Evolutionary conservation across 2,329 filamentous ascomycete genomes (phyloP), one percentile per base, ranked within the genome.

Genomic region (Ceratocystis cubensis): DNA sequence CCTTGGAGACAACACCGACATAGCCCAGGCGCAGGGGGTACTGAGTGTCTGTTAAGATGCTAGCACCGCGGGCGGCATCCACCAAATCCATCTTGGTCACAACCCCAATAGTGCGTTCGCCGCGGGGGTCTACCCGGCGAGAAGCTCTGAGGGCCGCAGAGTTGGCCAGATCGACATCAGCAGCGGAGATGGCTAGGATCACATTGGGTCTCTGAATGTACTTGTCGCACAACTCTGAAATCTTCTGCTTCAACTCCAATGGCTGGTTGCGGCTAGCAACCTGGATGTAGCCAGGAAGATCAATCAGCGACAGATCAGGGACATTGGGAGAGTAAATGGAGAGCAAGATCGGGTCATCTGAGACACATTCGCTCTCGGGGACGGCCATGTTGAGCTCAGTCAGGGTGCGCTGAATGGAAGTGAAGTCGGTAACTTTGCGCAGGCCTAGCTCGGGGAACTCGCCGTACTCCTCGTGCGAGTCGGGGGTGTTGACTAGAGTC

Each of bases 81-180:
- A 99, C 92, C 25, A 99, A 81, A 72, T 99, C 94, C 93, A 99
- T 96, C 78, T 99, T 99, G 2, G 94, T 99, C 53, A 99, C 87
- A n/a, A 99, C 94, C 57, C 94, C 94, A 73, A 99, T 99, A 0
- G 94, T 99, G 69, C 94, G 84, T 77, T 99, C 94, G 65, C 94
- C 94, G 69, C 94, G 83, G 1, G 94, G 94, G 72, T 99, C 94
- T 33, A 97, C 92, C 71, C 93, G 84, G 69, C 94, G 84, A 71
- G 92, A 96, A 20, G 94, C 91, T 71, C 92, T 83, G 28, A 99
- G 77, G 5, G 94, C 92, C 5, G 94, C 94, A 1, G 94, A 99
- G 75, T 99, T 99, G 25, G 94, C 94, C 67, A 99, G 77, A 79
- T 99, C 94, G 20, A 99, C 94, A 76, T 99, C 94, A 28, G 94